Percentiles rank a stretch among this genome's conserved stretches.
These are phyloP conservation scores for Carallia pectinifolia DNA, from an alignment of 345 rosid species.

Conservation along the genomic window DNA sequence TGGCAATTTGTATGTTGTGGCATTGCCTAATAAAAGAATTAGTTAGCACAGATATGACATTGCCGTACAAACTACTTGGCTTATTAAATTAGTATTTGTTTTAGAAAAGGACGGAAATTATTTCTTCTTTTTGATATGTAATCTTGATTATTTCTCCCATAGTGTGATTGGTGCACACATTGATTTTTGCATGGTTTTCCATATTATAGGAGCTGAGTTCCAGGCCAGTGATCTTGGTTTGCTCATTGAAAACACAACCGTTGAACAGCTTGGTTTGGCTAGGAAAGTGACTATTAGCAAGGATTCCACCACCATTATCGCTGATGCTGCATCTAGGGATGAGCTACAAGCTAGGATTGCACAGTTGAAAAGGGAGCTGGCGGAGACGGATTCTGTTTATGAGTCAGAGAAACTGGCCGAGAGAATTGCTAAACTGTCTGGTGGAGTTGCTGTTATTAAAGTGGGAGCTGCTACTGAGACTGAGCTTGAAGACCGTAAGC, in stretches of 20 bases:
- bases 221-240: slow-evolving; percentile 84
- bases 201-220: slow-evolving; percentile 75
- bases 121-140: background rate
- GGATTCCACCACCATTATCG: slow-evolving; percentile 84
- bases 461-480: slow-evolving; percentile 99
- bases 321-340: slow-evolving; percentile 93
- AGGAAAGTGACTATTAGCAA: slow-evolving; percentile 77
- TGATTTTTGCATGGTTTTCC: slow-evolving; percentile 11
- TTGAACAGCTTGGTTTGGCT: slow-evolving; percentile 87
- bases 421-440: slow-evolving; percentile 91
- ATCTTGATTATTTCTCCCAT: background rate
- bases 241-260: slow-evolving; percentile 61
- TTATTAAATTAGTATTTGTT: too few species aligned
- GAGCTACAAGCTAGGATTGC: slow-evolving; percentile 78
- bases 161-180: background rate
- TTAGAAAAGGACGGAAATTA: too few species aligned
- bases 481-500: slow-evolving; percentile 94
- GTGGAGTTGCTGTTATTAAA: slow-evolving; percentile 96
- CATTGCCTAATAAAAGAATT: background rate
- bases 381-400: slow-evolving; percentile 86
- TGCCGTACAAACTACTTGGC: too few species aligned
- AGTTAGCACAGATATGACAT: too few species aligned
- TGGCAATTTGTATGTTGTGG: background rate
- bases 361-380: slow-evolving; percentile 79
- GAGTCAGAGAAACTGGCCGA: slow-evolving; percentile 90